Conservation (phyloP, 2,329 filamentous ascomycete genomes). For the Phoma sp. region DNA sequence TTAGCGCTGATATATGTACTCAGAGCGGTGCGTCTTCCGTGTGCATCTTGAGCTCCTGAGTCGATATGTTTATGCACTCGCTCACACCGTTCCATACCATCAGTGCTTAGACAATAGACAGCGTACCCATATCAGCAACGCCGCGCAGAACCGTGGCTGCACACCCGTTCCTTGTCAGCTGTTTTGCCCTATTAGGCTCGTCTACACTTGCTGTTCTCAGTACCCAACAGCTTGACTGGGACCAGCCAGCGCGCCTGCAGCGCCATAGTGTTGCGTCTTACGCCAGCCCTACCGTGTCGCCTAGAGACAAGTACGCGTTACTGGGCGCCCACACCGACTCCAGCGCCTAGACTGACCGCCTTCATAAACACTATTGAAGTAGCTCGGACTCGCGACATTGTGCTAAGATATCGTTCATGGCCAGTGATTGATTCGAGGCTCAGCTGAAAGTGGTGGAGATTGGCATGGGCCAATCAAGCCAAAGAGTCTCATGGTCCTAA, state of each 20-base stretch:
- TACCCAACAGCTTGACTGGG: constrained; percentile 3
- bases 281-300: constrained; percentile 4
- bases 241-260: neutral
- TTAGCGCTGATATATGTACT: constrained; percentile 8
- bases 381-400: constrained; percentile 2
- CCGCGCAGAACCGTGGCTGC: neutral
- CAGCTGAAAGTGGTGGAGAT: constrained; percentile 5
- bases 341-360: neutral
- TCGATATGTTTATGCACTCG: neutral
- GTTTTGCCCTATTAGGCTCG: neutral
- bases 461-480: constrained; percentile 1
- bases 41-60: neutral
- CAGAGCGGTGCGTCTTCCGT: neutral
- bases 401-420: neutral
- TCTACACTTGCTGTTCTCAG: neutral
- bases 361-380: neutral
- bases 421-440: constrained; percentile 7
- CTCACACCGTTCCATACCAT: neutral
- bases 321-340: neutral
- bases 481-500: neutral
- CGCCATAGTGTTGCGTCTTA: constrained; percentile 8
- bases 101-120: neutral
- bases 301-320: neutral
- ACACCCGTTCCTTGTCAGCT: neutral
- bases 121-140: constrained; percentile 1